These are phyloP conservation scores for Penicillium maclennaniae DNA, from an alignment of 495 filamentous ascomycete genomes.

Conservation along the genomic window DNA sequence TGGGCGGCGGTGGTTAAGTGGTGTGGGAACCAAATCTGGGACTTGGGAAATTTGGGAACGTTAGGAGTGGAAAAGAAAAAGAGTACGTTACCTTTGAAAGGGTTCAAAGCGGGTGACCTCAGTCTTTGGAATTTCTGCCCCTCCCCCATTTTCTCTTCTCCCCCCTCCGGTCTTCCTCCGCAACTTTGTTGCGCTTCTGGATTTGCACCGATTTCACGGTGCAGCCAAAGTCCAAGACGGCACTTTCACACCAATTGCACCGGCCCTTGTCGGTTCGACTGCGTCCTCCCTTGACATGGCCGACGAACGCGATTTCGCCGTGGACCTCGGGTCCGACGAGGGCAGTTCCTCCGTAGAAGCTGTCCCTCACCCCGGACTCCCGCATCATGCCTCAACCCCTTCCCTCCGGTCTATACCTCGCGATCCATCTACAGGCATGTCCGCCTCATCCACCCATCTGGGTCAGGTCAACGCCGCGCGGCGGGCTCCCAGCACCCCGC, in stretches of 20 bases:
- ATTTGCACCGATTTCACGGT: conserved; percentile 15
- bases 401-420: conserved; percentile 23
- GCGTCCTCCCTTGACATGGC: conserved; percentile 17
- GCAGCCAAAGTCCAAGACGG: conserved; percentile 17
- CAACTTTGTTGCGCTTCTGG: background rate
- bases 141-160: conserved; percentile 3
- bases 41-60: background rate
- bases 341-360: conserved; percentile 17
- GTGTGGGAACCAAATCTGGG: background rate
- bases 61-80: background rate
- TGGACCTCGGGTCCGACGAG: conserved; percentile 13
- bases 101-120: background rate
- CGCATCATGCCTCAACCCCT: conserved; percentile 21
- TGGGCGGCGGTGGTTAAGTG: background rate
- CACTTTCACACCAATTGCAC: conserved; percentile 22
- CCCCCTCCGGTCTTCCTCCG: background rate
- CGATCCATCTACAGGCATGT: conserved; percentile 51
- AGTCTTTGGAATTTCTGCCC: background rate
- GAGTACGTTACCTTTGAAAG: background rate
- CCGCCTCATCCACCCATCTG: conserved; percentile 70
- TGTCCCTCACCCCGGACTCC: background rate
- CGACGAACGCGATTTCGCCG: conserved; percentile 16
- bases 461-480: conserved; percentile 80
- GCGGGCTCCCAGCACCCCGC: conserved; percentile 44
- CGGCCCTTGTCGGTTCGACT: conserved; percentile 22